phyloP scores from a whole-genome alignment of 2,329 filamentous ascomycete species.

The Pseudopyricularia javanii region DNA sequence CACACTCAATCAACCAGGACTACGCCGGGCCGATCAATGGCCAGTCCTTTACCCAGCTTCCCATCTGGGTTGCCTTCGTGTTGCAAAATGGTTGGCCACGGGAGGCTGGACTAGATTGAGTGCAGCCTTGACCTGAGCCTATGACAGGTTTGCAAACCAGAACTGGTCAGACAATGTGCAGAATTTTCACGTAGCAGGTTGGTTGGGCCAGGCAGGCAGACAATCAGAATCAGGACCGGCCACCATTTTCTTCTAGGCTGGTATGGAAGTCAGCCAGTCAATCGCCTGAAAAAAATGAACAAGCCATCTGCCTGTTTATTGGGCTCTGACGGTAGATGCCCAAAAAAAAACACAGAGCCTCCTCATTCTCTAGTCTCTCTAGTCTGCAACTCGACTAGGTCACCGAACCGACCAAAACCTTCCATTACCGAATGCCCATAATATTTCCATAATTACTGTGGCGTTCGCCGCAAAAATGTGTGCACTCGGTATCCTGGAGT shows the following conservation, averaged over 20 bases:
- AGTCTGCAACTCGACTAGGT: neutral
- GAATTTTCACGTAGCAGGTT: neutral
- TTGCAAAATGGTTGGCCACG: neutral
- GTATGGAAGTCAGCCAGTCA: neutral
- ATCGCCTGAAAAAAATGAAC: neutral
- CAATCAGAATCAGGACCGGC: neutral
- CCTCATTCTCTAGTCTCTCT: too few species aligned
- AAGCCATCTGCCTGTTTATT: neutral
- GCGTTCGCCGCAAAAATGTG: neutral
- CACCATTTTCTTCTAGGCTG: neutral
- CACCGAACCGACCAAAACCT: neutral
- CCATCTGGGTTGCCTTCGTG: neutral
- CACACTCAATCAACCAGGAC: neutral
- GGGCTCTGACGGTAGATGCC: neutral
- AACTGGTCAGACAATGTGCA: neutral
- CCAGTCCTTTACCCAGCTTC: neutral
- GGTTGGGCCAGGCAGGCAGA: neutral
- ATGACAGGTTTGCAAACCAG: too few species aligned
- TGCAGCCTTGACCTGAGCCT: neutral
- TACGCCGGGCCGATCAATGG: neutral
- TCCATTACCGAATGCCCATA: neutral
- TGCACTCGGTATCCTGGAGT: too few species aligned
- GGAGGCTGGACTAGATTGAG: neutral
- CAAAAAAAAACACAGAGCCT: too few species aligned
- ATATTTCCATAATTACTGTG: neutral